Evolutionary conservation across 495 filamentous ascomycete species (phyloP).

Genomic region (Neurospora sublineolata): DNA sequence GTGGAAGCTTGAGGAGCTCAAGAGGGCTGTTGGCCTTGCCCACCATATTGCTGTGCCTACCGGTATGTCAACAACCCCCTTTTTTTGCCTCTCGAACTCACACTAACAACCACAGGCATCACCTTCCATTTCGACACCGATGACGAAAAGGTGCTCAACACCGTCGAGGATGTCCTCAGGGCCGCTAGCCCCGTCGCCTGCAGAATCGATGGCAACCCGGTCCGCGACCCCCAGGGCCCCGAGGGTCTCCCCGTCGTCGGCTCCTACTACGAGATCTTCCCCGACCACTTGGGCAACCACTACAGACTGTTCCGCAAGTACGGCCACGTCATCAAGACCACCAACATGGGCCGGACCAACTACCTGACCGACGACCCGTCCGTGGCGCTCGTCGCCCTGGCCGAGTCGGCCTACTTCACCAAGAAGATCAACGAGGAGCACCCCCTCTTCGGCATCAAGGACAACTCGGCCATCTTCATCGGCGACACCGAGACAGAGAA

Average conservation of each 20-base stretch:
- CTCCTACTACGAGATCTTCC: slow-evolving; percentile 44
- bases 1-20: slow-evolving; percentile 21
- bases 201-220: slow-evolving; percentile 32
- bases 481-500: slow-evolving; percentile 38
- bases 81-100: neutral
- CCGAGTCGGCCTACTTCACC: slow-evolving; percentile 39
- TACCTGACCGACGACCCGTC: slow-evolving; percentile 43
- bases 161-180: slow-evolving; percentile 21
- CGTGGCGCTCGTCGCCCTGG: slow-evolving; percentile 28
- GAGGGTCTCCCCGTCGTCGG: slow-evolving; percentile 38
- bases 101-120: slow-evolving; percentile 20
- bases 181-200: slow-evolving; percentile 25
- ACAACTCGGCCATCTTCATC: slow-evolving; percentile 39
- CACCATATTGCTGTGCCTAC: slow-evolving; percentile 29
- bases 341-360: slow-evolving; percentile 36
- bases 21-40: slow-evolving; percentile 17
- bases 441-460: slow-evolving; percentile 37
- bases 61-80: slow-evolving; percentile 3
- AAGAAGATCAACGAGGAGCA: slow-evolving; percentile 41
- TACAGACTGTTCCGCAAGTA: slow-evolving; percentile 43
- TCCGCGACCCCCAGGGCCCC: slow-evolving; percentile 35
- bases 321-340: slow-evolving; percentile 43
- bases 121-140: slow-evolving; percentile 27
- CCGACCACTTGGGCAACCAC: slow-evolving; percentile 49
- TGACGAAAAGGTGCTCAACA: slow-evolving; percentile 6